phyloP scores from a whole-genome alignment of 2,329 filamentous ascomycete genomes.

The Apiospora kogelbergensis region DNA sequence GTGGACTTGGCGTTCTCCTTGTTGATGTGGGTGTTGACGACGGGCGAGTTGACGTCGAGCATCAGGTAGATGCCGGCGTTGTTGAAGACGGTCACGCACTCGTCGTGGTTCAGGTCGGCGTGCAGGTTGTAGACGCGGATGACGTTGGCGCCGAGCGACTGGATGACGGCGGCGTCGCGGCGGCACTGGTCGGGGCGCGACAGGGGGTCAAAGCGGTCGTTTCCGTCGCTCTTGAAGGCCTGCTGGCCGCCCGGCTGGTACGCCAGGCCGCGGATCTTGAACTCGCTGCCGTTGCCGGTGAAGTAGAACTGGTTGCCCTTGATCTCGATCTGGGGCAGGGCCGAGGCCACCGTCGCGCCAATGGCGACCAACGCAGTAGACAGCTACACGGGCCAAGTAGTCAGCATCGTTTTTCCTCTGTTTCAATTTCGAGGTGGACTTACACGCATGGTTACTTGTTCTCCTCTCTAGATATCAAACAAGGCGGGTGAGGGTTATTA shows the following conservation, averaged over 20 bases:
- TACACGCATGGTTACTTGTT: neutral
- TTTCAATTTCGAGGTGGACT: neutral
- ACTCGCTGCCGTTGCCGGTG: constrained; percentile 55
- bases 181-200: constrained; percentile 54
- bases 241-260: constrained; percentile 65
- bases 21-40: constrained; percentile 53
- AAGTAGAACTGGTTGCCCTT: constrained; percentile 49
- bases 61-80: constrained; percentile 65
- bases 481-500: neutral
- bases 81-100: constrained; percentile 64
- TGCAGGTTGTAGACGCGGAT: constrained; percentile 66
- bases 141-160: constrained; percentile 61
- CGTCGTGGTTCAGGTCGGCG: constrained; percentile 61
- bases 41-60: constrained; percentile 63
- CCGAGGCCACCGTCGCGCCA: constrained; percentile 47
- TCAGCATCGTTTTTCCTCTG: neutral
- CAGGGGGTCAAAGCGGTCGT: constrained; percentile 47
- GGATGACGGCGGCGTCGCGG: constrained; percentile 62
- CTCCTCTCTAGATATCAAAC: neutral
- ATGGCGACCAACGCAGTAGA: constrained; percentile 47
- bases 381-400: constrained; percentile 19
- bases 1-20: constrained; percentile 51
- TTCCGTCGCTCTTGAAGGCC: constrained; percentile 48
- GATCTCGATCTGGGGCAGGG: constrained; percentile 54
- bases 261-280: constrained; percentile 63